Evolutionary conservation across 2,329 filamentous ascomycete species (phyloP), one percentile per base, ranked within the genome.

Genomic region (Acrocalymma vagum): DNA sequence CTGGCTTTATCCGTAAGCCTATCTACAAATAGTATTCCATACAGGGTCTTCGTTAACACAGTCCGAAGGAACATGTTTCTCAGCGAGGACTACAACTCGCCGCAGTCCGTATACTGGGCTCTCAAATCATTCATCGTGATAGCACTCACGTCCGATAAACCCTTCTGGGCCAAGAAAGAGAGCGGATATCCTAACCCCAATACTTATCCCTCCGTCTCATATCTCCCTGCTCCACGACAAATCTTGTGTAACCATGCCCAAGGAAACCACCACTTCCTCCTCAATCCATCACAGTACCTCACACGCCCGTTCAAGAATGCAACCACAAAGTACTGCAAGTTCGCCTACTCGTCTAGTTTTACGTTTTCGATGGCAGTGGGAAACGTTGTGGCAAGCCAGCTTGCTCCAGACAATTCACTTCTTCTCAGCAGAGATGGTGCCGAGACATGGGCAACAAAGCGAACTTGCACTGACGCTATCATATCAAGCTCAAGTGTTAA

Each of bases 51-150:
- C n/a, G n/a, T n/a, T n/a, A n/a, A n/a, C n/a, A n/a, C n/a, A n/a
- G n/a, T n/a, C n/a, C n/a, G n/a, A n/a, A n/a, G n/a, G n/a, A 80
- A 80, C 45, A 78, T 78, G 75, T 80, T 72, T 48, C 70, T 80
- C 69, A 63, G 64, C 17, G 78, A 81, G 49, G 74, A 78, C 45
- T 80, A 81, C 53, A 80, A 80, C 50, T 80, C 77, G 1, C 76
- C 78, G 0, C 77, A 80, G 48, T 79, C 76, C 0, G 64, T 70
- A 0, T 80, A 80, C 49, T 80, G 78, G 78, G 72, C 69, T 9
- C 60, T 79, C 9, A 80, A 80, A 38, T 69, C 72, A 0, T 66
- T 80, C 2, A 60, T 77, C 2, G 67, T 65, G 0, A 51, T 77
- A 1, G 62, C 60, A 0, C 40, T 80, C 0, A 36, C 60, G 0